Evolutionary conservation across 169 alveolate genomes (phyloP), one percentile per base, ranked within the genome.

Genomic region (Cryptosporidium parvum): DNA sequence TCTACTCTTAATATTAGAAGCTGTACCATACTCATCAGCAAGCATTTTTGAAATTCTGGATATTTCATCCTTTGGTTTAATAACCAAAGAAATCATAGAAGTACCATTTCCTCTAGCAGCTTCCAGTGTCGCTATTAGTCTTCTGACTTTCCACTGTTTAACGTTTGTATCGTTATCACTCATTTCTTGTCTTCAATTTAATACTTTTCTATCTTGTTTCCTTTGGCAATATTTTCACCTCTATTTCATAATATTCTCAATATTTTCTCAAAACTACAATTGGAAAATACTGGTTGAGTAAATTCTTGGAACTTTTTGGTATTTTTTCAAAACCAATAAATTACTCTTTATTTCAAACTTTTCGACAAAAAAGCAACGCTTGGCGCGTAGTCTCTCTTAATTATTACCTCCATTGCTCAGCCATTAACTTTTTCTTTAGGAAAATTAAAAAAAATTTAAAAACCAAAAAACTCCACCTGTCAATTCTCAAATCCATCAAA

Each of bases 21-120:
- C 99, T 26, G 99, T 97, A 33, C 99, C 99, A 58, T 93, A 93
- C 91, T 98, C 99, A 26, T 97, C 99, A 5, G 97, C 97, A 29
- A 98, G 95, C 98, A 97, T 95, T 91, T 97, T 97, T 69, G 95
- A 94, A 58, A 95, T 95, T 69, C 98, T 95, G 33, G 98, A 92
- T 53, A 98, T 97, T 91, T 98, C 98, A 67, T 97, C 99, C 93
- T 97, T 97, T 26, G 99, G 99, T 61, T 98, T 97, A 52, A 98
- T 96, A 35, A 98, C 96, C 48, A 98, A 87, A 53, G 99, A 96
- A 75, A 98, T 98, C 98, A 98, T 98, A 71, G 99, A 96, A 10
- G 99, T 98, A 84, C 99, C 99, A 73, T 96, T 96, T 58, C 99
- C 99, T 91, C 95, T 95, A 73, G 98, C 97, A 62, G 96, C 95